Evolutionary conservation across 2,329 filamentous ascomycete species (phyloP), one percentile per base, ranked within the genome.

Genomic region (Davidsoniella australis): DNA sequence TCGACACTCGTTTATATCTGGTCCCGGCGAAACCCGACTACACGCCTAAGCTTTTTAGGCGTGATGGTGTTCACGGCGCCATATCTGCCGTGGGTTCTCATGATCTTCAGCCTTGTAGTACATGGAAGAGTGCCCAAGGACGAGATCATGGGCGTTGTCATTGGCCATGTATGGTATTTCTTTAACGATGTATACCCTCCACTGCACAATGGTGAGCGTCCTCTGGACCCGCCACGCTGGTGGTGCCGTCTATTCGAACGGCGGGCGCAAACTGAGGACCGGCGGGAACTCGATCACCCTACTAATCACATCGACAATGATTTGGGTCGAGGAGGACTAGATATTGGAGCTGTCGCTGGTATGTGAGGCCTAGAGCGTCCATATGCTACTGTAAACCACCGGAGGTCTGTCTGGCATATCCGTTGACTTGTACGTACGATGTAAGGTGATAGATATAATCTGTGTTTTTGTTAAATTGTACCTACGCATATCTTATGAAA

Each of bases 141-240:
- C 62, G 91, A 98, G 68, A 82, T 98, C 55, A 86, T 93, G 68
- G 91, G 91, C 3, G 86, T 95, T 14, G 78, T 91, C 8, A 88
- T 96, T 38, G 91, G 91, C 8, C 91, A 98, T 65, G 73, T 96
- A 39, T 96, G 88, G 82, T 98, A 96, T 64, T 98, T 95, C 68
- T 95, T 96, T 64, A 85, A 80, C 53, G 91, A 98, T 62, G 88
- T 98, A 14, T 98, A 94, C 64, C 91, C 91, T 3, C 84, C 87
- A 2, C 74, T 95, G 41, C 85, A 95, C 64, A 79, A 82, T 55
- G 86, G 86, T 16, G 80, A 82, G 47, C 75, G 85, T 50, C 91
- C 91, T 0, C 71, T 98, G 44, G 89, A 94, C 58, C 89, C 91
- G 37, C 91, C 91, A 0, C 67, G 69, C 52, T 95, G 85, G 80